Evolutionary conservation across 2,329 filamentous ascomycete species (phyloP), one percentile per base, ranked within the genome.

Genomic region (Dactylellina leptospora): DNA sequence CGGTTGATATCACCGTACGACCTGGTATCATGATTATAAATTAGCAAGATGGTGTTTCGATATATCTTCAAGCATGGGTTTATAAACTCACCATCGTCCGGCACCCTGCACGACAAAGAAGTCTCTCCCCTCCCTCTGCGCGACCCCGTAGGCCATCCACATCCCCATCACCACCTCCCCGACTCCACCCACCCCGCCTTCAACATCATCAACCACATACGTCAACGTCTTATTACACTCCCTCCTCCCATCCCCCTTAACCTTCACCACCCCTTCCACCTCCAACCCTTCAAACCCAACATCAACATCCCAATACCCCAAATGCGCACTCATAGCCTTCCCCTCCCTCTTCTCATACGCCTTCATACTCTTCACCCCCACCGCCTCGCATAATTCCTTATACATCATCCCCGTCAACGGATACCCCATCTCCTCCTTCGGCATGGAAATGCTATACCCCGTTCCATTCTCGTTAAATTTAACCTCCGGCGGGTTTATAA

Each of bases 101-200:
- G 56, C 25, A 23, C 45, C 28, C 16, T 55, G 48, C 13, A 61
- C 64, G 36, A 73, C 69, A 20, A 66, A 73, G 44, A 73, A 73
- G 47, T 66, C 69, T 6, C 69, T 66, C 9, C 50, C 30, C 40
- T 73, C 69, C 13, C 16, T 16, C n/a, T 47, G 38, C 22, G 69
- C 59, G 23, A 73, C 33, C 20, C 60, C 69, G 50, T 73, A 73
- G 40, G 69, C 69, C 69, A 73, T 64, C 66, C 69, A 73, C 36
- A 73, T 25, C 1, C 69, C 69, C 69, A 73, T 54, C 45, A 73
- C 60, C 20, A 64, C 53, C 23, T 55, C 69, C 6, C 69, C 69
- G 28, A 73, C 55, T 0, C 69, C 68, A 3, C 38, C 60, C 27
- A 60, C 69, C 16, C 30, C 3, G 3, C 69, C 60, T 13, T 66